Evolutionary conservation across 1,284 basidiomycete genomes (phyloP), one percentile per base, ranked within the genome.

Genomic region (Marasmius sp.): DNA sequence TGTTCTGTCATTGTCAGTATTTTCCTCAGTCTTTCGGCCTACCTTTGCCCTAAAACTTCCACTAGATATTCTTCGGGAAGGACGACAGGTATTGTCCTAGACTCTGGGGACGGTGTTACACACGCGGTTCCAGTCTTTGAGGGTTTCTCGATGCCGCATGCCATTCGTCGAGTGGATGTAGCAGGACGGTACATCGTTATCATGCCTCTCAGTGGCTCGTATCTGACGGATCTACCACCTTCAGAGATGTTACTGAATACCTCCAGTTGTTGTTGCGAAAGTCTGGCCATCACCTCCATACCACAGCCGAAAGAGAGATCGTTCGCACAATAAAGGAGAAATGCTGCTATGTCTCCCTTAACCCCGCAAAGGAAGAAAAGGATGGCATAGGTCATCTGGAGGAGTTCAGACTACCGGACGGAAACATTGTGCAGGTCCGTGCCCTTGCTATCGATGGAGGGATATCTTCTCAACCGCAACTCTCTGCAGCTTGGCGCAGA

Each of bases 41-140:
- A 33, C 58, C 52, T 65, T 34, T 68, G 66, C 68, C 45, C 67
- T 48, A 56, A 36, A 43, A 41, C 49, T 58, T 47, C 61, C 20
- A 53, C 4, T 71, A 98, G 96, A 73, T 99, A 99, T 80, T 96
- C 97, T 3, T 98, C 97, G 6, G 97, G 97, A n/a, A 86, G 97
- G 65, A 99, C 97, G 63, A 99, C 97, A 36, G 97, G 97, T 43
- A 98, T 99, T 61, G 97, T 99, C 3, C 85, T 99, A 14, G 97
- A 99, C 74, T 98, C 97, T 3, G 97, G 97, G 11, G 97, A 99
- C 73, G 97, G 97, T 22, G 97, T 99, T 1, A 98, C 97, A 20
- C 97, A 99, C 69, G 95, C 97, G 3, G 97, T 99, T 3, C 97
- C 97, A 3, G 97, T 99, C 10, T 99, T 97, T 71, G 97, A 99